Base-by-base conservation (phyloP, 202 grass and related monocot genomes). In the Zoysia matrella region DNA sequence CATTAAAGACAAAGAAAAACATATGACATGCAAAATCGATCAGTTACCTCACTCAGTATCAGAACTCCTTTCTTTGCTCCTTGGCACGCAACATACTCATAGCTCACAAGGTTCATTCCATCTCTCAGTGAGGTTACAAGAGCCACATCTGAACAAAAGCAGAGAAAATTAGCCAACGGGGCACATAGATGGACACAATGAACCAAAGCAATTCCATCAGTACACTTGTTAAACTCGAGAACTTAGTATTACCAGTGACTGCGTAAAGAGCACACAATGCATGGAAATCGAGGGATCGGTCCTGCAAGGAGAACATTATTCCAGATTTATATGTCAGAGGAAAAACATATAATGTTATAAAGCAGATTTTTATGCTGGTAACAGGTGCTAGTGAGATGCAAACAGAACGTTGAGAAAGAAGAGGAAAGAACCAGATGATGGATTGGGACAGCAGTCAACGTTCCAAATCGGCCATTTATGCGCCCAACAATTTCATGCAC, bases 41-140 rank as follows among this genome's bases (percentile, higher is more conserved):
- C 6, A 68, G 56, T 82, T 90, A 98, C 95, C 88, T 98, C 95
- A 78, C 95, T 98, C 78, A 98, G 84, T 78, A 98, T 93, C 10
- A 98, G 80, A 88, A 90, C 95, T 69, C 95, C 95, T 85, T 98
- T 98, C 85, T 95, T 98, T 76, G 79, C 84, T 53, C 85, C 95
- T 74, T 98, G 95, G 88, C 95, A 98, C 53, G 95, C 92, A 75
- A 98, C 95, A 64, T 93, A 98, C 75, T 98, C 95, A 67, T 98
- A 98, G 90, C 95, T 98, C 67, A 98, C 95, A 86, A 98, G 95
- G 82, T 98, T 98, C 95, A 98, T 98, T 10, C 95, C 95, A 80
- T 98, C 95, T 83, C 95, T 89, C 73, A 98, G 68, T 65, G 95
- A 98, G 80, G 95, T 98, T 84, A 98, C 92, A 78, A 98, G 90